Evolutionary conservation across 495 filamentous ascomycete genomes (phyloP).

Genomic region (Xylaria venustula): DNA sequence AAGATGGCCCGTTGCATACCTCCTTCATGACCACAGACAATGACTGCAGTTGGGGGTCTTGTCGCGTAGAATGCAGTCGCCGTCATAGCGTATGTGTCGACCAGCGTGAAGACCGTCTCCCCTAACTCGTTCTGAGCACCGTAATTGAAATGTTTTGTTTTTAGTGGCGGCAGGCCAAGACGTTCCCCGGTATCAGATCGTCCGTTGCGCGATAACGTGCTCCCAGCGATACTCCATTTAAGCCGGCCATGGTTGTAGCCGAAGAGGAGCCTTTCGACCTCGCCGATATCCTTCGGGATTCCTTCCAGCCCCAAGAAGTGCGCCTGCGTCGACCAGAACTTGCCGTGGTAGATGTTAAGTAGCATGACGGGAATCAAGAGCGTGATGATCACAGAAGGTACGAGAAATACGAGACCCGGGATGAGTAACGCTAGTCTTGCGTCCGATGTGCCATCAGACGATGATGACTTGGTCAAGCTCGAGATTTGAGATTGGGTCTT

Average conservation of each 20-base stretch:
- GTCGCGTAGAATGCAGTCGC: slow-evolving; percentile 35
- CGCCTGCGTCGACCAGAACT: slow-evolving; percentile 11
- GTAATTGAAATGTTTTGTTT: neutral
- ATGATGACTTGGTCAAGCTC: too few relatives aligned
- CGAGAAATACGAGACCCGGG: slow-evolving; percentile 8
- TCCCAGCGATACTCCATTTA: slow-evolving; percentile 3
- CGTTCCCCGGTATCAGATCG: neutral
- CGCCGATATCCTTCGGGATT: slow-evolving; percentile 12
- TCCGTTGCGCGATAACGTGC: neutral
- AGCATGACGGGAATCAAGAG: neutral
- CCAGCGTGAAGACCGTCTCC: slow-evolving; percentile 29
- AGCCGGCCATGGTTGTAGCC: slow-evolving; percentile 18
- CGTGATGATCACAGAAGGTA: neutral
- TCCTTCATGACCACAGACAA: slow-evolving; percentile 39
- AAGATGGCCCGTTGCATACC: slow-evolving; percentile 39
- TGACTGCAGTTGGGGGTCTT: slow-evolving; percentile 28
- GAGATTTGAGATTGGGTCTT: too few relatives aligned
- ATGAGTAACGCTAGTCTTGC: slow-evolving; percentile 5
- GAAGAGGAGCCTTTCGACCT: slow-evolving; percentile 27
- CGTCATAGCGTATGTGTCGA: slow-evolving; percentile 38
- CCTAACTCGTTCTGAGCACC: neutral
- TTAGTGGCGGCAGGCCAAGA: neutral
- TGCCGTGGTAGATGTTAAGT: neutral
- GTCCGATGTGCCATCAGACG: too few relatives aligned
- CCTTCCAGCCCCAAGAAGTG: slow-evolving; percentile 31